Conservation (phyloP, 129 eudicot genomes). For the Arctium minus region DNA sequence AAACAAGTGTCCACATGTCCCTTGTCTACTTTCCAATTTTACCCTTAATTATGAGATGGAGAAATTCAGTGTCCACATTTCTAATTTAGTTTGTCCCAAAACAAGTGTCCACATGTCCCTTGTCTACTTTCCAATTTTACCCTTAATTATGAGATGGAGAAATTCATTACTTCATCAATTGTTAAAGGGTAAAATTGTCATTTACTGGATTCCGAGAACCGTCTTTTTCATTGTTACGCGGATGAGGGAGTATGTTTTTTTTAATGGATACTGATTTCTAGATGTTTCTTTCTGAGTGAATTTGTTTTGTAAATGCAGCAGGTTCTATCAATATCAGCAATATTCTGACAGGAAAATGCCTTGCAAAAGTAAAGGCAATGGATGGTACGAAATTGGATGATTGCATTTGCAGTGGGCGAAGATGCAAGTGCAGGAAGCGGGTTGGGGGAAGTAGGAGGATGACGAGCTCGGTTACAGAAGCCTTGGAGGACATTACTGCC, state of each 20-base stretch:
- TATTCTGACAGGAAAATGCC: constrained; percentile 90
- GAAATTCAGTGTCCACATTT: not conserved
- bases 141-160: too few relatives aligned
- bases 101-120: not conserved
- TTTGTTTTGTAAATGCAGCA: constrained; percentile 40
- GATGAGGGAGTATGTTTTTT: not conserved
- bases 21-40: not conserved
- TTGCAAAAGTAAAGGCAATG: constrained; percentile 76
- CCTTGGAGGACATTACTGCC: constrained; percentile 92
- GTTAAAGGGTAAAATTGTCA: too few relatives aligned
- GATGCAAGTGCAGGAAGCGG: constrained; percentile 49
- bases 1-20: not conserved
- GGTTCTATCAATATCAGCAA: constrained; percentile 95
- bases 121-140: too few relatives aligned
- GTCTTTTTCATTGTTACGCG: not conserved
- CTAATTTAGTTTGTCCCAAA: not conserved
- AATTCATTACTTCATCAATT: too few relatives aligned
- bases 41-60: not conserved
- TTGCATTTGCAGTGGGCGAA: constrained; percentile 51
- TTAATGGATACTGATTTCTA: not conserved
- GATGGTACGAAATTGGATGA: constrained; percentile 34
- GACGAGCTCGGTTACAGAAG: constrained; percentile 70
- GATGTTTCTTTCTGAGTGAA: not conserved
- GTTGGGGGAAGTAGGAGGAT: constrained; percentile 42
- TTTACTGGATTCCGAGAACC: too few relatives aligned